Percentiles rank a stretch among this genome's conserved stretches.
phyloP scores from a whole-genome alignment of 2,329 filamentous ascomycete genomes.

The Nannizzia gypsea region DNA sequence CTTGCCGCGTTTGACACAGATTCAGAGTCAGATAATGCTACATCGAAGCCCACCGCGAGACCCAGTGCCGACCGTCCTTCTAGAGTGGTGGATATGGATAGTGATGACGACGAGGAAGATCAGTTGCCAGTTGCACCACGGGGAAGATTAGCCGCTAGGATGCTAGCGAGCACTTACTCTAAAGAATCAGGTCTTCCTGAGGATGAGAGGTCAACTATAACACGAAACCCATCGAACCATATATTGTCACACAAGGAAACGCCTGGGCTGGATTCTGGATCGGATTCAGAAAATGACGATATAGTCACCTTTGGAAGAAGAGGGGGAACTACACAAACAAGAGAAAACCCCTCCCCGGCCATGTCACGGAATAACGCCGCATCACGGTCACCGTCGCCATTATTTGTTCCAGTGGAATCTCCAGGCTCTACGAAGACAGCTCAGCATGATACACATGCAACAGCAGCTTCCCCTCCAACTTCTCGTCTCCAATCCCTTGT shows the following conservation, averaged over 20 bases:
- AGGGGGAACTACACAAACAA: slow-evolving; percentile 4
- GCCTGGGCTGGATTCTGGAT: neutral
- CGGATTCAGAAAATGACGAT: slow-evolving; percentile 18
- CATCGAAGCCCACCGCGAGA: neutral
- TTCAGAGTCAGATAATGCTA: slow-evolving; percentile 32
- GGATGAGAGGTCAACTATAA: slow-evolving; percentile 14
- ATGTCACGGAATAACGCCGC: slow-evolving; percentile 4
- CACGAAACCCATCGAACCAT: neutral
- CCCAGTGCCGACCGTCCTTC: neutral
- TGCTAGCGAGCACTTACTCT: slow-evolving; percentile 35
- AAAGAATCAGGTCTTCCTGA: slow-evolving; percentile 21
- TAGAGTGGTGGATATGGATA: slow-evolving; percentile 16
- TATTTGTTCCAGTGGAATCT: slow-evolving; percentile 31
- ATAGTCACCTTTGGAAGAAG: slow-evolving; percentile 22
- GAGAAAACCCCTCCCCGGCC: neutral
- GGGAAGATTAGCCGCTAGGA: slow-evolving; percentile 53
- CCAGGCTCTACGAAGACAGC: neutral
- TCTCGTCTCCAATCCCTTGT: slow-evolving; percentile 60
- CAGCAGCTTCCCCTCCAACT: slow-evolving; percentile 29
- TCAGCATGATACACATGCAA: neutral
- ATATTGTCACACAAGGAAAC: neutral
- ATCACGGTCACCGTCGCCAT: slow-evolving; percentile 26
- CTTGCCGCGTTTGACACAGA: slow-evolving; percentile 39
- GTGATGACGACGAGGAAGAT: slow-evolving; percentile 38
- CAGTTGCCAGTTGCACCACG: slow-evolving; percentile 40